Base-by-base conservation (phyloP, 345 rosid species). In the Lenwebbia sp. region DNA sequence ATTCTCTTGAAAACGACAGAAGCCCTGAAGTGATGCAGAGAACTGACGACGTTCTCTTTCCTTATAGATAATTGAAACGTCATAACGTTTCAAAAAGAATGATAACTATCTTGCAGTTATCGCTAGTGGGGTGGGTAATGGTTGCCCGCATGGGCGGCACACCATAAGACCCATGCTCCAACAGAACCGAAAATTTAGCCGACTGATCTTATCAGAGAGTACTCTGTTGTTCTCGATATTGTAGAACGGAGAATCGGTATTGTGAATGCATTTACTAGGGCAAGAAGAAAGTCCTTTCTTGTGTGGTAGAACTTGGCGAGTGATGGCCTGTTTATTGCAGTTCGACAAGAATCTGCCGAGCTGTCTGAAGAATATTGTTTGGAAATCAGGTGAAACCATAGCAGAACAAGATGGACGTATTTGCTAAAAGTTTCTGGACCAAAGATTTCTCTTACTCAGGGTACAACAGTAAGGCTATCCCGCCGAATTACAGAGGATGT, bases 351-450 rank as follows among this genome's bases (percentile, higher is more conserved):
- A 83, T 88, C 94, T 97, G 12, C 90, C 96, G 17, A 88, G 93
- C 21, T 98, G 98, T 62, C 93, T 97, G 84, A 94, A 96, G 86
- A 98, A 95, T 85, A 87, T 96, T 28, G 99, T 95, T 26, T 95
- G 99, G 97, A 93, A 89, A 85, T 84, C 94, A 82, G 94, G 93
- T 28, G 98, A 95, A 87, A 92, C 86, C 87, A 91, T 90, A 83
- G 92, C 83, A 58, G 93, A 91, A 88, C 89, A 87, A 83, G 51
- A 83, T 56, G 87, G 74, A 25, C 85, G 83, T 85, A 3, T 17
- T 60, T 7, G 21, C 74, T 60, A 14, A 0, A 14, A 60, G 21
- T 60, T 4, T 51, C 53, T 4, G 53, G 5, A 60, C 5, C 22
- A 1, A 17, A 60, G 10, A 14, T 0, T 60, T 28, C 74, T n/a